Base-by-base conservation (phyloP, 2,329 filamentous ascomycete species). In the Iodosphaeria phyllophila region DNA sequence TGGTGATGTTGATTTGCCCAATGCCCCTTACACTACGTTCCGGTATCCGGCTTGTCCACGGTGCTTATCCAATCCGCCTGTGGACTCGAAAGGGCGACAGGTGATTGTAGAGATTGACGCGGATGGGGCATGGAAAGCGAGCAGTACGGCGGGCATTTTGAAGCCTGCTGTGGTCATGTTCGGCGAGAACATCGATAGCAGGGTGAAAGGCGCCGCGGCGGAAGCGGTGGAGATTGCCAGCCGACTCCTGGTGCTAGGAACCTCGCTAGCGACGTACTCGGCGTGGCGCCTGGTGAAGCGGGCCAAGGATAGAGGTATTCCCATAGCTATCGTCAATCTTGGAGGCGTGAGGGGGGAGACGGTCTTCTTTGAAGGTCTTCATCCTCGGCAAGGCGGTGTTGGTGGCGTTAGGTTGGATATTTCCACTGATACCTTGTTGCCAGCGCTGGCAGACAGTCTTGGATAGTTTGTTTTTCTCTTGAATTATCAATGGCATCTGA, bases 131-230 rank as follows among this genome's bases (percentile, higher is more conserved):
- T 91, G 75, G 79, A 51, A 58, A 19, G 38, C 59, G 5, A 52
- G 53, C 0, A 73, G 69, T 36, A 70, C 63, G 3, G 79, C 71
- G 0, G 89, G 86, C 3, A 69, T 95, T 18, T 48, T 98, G 28
- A 95, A 95, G 43, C 89, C 89, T 4, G 79, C 79, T 1, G 84
- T 98, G 3, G 73, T 84, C 38, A 93, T 95, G 82, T 95, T 95
- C 46, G 89, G 89, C 10, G 89, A 95, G 50, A 84, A 70, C 30
- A 92, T 95, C 24, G 57, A 66, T 0, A 48, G 52, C 2, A 40
- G 51, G 2, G 72, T 84, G 18, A 93, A 91, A 46, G 47, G 54
- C 2, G 71, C 70, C 0, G 86, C 84, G 2, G 84, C 95, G 42
- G 53, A 68, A 15, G 76, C 77, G 8, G 69, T 95, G 24, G 79